Base-by-base conservation (phyloP, 2,329 filamentous ascomycete genomes). In the Xylariaceae sp. region DNA sequence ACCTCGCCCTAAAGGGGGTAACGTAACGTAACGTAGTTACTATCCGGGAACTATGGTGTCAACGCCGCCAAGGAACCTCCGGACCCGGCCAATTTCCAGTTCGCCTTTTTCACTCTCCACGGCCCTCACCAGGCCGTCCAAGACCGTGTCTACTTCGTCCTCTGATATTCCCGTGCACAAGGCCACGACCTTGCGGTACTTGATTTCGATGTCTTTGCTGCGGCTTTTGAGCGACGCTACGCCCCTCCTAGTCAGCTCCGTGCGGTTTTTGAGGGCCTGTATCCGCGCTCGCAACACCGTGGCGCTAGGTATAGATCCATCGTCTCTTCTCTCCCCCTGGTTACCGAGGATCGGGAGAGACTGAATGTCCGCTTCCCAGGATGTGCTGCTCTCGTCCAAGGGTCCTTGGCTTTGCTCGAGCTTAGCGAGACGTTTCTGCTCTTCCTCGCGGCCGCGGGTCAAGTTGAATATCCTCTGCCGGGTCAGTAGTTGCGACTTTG, bases 111-210 rank as follows among this genome's bases (percentile, higher is more conserved):
- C 92, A 65, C 91, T 95, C 71, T 96, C 92, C 2, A 97, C 87
- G 2, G 94, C 94, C 58, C 89, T 84, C 44, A 95, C 82, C 41
- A 99, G 75, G 2, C 85, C 84, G 49, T 90, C 88, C 0, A 96
- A 77, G 48, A 91, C 81, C 53, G 83, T 81, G 63, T 97, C 94
- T 13, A 97, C 88, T 54, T 89, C 82, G 8, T 80, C 78, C 57
- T 95, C 90, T 0, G 83, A 80, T 32, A 92, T 88, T 8, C 84
- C 85, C 0, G 91, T 95, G 68, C 92, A 96, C 12, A 96, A 75
- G 50, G 87, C 85, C 21, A 99, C 90, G 29, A 97, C 89, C 61
- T 87, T 88, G 22, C 91, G 82, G 68, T 96, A 96, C 71, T 94
- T 90, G 61, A 87, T 78, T 66, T 96, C 92, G 3, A 95, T 78